Percentiles rank a stretch among this genome's conserved stretches.
phyloP scores from a whole-genome alignment of 169 alveolate genomes.

The Amoebophrya sp. region DNA sequence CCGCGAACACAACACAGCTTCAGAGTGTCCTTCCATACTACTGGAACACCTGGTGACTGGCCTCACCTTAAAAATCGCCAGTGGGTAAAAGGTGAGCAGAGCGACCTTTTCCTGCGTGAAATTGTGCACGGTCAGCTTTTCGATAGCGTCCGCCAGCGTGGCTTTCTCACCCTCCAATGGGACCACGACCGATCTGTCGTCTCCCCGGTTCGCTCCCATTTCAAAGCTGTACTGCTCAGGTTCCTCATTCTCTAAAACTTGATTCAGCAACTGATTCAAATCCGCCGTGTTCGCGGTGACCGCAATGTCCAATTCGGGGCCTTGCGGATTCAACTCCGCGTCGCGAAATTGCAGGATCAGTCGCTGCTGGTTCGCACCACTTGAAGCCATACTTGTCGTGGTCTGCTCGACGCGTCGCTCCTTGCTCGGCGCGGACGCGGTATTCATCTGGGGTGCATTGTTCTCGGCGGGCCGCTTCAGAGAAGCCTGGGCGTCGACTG shows the following conservation, averaged over 20 bases:
- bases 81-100: conserved; percentile 39
- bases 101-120: conserved; percentile 31
- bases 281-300: conserved; percentile 16
- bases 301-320: conserved; percentile 38
- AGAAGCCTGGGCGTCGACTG: too few relatives aligned
- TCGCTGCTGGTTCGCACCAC: background rate
- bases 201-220: background rate
- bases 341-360: conserved; percentile 40
- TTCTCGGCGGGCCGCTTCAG: too few relatives aligned
- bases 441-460: too few relatives aligned
- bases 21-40: conserved; percentile 80
- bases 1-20: conserved; percentile 71
- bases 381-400: too few relatives aligned
- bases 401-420: too few relatives aligned
- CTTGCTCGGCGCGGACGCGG: too few relatives aligned
- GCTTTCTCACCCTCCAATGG: background rate
- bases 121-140: background rate
- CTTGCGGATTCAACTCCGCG: conserved; percentile 24
- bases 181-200: background rate
- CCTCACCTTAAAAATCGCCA: conserved; percentile 60
- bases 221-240: background rate
- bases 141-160: background rate
- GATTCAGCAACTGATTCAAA: conserved; percentile 29
- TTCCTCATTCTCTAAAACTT: conserved; percentile 22
- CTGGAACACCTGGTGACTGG: conserved; percentile 76